Base-by-base conservation (phyloP, 176 grass and related monocot species). In the Carex myosuroides region DNA sequence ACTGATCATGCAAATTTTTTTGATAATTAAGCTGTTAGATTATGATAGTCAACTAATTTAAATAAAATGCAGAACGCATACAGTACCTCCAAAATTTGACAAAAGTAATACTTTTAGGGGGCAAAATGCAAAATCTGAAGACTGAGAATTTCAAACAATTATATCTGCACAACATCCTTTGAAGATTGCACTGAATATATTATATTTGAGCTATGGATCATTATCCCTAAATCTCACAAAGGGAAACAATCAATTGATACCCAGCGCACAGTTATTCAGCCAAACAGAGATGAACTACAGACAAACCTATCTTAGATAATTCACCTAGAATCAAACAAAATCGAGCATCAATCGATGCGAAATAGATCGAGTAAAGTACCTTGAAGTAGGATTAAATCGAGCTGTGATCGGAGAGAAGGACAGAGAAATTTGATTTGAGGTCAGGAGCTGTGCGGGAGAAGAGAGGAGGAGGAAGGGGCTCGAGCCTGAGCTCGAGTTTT, bases 301-400 rank as follows among this genome's bases (percentile, higher is more conserved):
- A 55, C 11, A 54, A 76, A 76, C 46, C 42, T 6, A 74, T 53
- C 70, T 74, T 14, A 50, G 5, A 75, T 29, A 29, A 75, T 26
- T 53, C 44, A 53, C 41, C 42, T 52, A 11, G 35, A 73, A 72
- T 4, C 39, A 52, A 57, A 57, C 22, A 17, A 20, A 73, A 78
- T 57, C 73, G 53, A 18, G 73, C 14, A 78, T 57, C 24, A 56
- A 78, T 78, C 52, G 52, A 33, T 78, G 37, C 3, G 62, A 68
- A 1, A 83, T n/a, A 35, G 81, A 83, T 78, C 73, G 73, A 73
- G 70, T 48, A 50, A 13, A 52, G 70, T 52, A 73, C 70, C 70
- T 52, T 44, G 70, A 73, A 41, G 33, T 70, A 17, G 33, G 33
- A n/a, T 70, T 70, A 6, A 37, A 41, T 42, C 35, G 16, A 13